Conservation (phyloP, 2,329 filamentous ascomycete species). For the Xylariaceae sp. region DNA sequence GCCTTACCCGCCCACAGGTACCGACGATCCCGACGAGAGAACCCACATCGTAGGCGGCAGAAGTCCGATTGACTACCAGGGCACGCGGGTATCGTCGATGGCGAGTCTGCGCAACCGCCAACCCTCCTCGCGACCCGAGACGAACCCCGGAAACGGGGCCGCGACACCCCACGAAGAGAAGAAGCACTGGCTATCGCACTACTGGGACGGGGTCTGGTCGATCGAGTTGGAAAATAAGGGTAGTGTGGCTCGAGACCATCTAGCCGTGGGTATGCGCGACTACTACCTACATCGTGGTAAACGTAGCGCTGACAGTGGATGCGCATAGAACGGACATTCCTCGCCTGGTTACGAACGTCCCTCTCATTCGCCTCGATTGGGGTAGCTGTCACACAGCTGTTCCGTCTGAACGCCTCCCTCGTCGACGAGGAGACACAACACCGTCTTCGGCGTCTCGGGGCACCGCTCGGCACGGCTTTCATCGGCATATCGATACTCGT, state of each 20-base stretch:
- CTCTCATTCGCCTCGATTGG: slow-evolving; percentile 77
- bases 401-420: slow-evolving; percentile 70
- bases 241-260: slow-evolving; percentile 74
- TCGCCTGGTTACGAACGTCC: slow-evolving; percentile 79
- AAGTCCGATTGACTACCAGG: slow-evolving; percentile 37
- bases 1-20: slow-evolving; percentile 8
- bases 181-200: slow-evolving; percentile 46
- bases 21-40: slow-evolving; percentile 35
- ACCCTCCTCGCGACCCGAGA: slow-evolving; percentile 13
- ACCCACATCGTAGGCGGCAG: slow-evolving; percentile 37
- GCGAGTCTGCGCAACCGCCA: slow-evolving; percentile 21
- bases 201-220: slow-evolving; percentile 47
- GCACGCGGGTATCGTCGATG: slow-evolving; percentile 28
- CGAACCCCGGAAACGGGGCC: slow-evolving; percentile 22
- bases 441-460: slow-evolving; percentile 55
- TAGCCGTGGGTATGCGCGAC: slow-evolving; percentile 60
- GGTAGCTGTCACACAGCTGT: slow-evolving; percentile 77
- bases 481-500: slow-evolving; percentile 70
- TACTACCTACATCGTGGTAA: not conserved
- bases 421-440: slow-evolving; percentile 32
- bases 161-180: slow-evolving; percentile 20
- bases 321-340: slow-evolving; percentile 69
- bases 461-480: slow-evolving; percentile 71
- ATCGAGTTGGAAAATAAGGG: slow-evolving; percentile 83
- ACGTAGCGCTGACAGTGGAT: slow-evolving; percentile 16